Base-by-base conservation (phyloP, 2,329 filamentous ascomycete genomes). In the Arthrinium puccinioides region DNA sequence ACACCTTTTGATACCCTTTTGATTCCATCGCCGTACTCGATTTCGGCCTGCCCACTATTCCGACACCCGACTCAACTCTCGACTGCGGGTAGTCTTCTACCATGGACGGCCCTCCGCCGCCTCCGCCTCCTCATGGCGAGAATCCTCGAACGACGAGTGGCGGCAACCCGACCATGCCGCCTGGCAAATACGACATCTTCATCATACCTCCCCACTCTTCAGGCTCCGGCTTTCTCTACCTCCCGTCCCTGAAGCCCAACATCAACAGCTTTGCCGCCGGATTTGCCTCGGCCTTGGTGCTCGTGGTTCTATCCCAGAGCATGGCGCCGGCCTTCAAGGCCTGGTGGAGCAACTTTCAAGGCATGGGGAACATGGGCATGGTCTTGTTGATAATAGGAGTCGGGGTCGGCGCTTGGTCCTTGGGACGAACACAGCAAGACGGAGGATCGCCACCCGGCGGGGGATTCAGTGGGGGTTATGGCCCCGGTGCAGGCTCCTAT, bases 181-280 rank as follows among this genome's bases (percentile, higher is more conserved):
- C 84, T 2, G 89, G 90, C 38, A 94, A 92, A 57, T 97, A 95
- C 63, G 90, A 97, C 67, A 94, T 97, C 56, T 96, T 96, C 66
- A 84, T 96, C 58, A 89, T 97, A 53, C 90, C 90, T 7, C 87
- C 89, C 32, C 88, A 95, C 60, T 90, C 88, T 9, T 75, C 89
- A 6, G 90, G 90, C 37, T 79, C 81, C 0, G 90, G 90, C 23
- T 96, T 96, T 61, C 69, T 97, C 20, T 96, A 97, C 60, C 76
- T 97, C n/a, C 90, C 90, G 0, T 95, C 89, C 0, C 62, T 97
- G 44, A 76, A 83, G 54, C 84, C 87, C 15, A 86, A 92, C 53
- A 73, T 83, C 53, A 95, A 95, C 61, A 94, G 87, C 63, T 97
- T 96, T 60, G 73, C 88, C 16, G 88, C 89, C 4, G 90, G 90